Base-by-base conservation (phyloP, 1,284 basidiomycete genomes). In the Pholiota adiposa region DNA sequence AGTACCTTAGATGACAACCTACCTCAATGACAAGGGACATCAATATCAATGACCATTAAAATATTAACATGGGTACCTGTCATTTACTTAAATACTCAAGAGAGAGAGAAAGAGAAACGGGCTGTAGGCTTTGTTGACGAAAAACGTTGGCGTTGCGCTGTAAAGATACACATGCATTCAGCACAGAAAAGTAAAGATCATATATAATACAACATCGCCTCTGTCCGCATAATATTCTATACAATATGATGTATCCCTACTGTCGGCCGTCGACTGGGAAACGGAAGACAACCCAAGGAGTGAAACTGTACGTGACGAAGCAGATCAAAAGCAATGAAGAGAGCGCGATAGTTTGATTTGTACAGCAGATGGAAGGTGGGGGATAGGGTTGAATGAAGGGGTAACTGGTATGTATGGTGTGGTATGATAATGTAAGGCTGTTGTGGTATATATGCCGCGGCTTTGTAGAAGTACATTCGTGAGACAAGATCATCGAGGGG, bases 391-490 rank as follows among this genome's bases (percentile, higher is more conserved):
- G 44, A 16, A 46, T 46, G 44, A 46, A 46, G 11, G 25, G 41
- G 14, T 46, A 46, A 46, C 44, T 16, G 44, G 23, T 46, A 46
- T 46, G 23, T 46, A 46, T 46, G 14, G 18, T 46, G 27, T 46
- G 14, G 18, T 46, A 46, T 46, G 23, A n/a, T 55, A 55, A 31
- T 16, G 38, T 38, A 43, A 25, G 38, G n/a, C 25, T 29, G 40
- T 33, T 33, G 18, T 33, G 33, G 51, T n/a, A 31, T 34, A 55
- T 55, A 56, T 54, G 53, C 41, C 19, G 31, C 19, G 19, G 29
- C 21, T 38, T 56, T 33, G 46, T 56, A 27, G 36, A 50, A 50
- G 54, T 56, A 56, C 54, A 56, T 49, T 40, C 36, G 46, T 56
- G 46, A 46, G 14, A 21, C 16, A 34, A 40, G 48, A 41, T 49